Evolutionary conservation across 1,284 basidiomycete genomes (phyloP), one percentile per base, ranked within the genome.

Genomic region (Sporisorium sorghi): DNA sequence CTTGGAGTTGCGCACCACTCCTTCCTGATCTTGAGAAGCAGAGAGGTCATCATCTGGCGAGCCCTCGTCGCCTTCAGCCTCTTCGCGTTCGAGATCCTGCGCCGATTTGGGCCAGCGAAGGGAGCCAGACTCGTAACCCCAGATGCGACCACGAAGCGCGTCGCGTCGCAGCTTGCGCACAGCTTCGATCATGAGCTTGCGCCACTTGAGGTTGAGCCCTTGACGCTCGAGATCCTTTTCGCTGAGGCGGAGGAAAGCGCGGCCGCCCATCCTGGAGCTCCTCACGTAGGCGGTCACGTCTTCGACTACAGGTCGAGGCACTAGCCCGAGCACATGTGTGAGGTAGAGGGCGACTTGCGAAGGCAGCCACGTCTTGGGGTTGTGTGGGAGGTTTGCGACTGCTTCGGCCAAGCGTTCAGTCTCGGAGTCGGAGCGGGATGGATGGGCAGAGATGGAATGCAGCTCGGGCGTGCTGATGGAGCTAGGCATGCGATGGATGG

Each of bases 321-420:
- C 72, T 19, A 80, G 71, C n/a, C 67, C 70, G 49, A 82, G 77
- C 32, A 81, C 77, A 46, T 77, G 73, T 14, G 77, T 62, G 55
- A 82, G 80, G 55, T 82, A 82, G 46, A 81, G 54, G 23, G 76
- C 76, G 5, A 82, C 80, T 42, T 82, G 79, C 12, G 79, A 76
- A 5, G 80, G 79, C 2, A 66, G 58, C 80, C 80, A 82, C 12
- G 40, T 39, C n/a, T 79, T 77, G 40, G 80, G 80, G 30, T 81
- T 76, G 55, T 59, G 44, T 5, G 75, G 77, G 6, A 79, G 63
- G 32, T 67, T 53, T 23, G 65, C 58, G 23, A 77, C 71, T 21
- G 66, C 61, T 51, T 73, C 59, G 3, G 64, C 75, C 9, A 77
- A 42, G 14, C 54, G 56, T 37, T 67, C 65, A 23, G 64, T 44